Evolutionary conservation across 1,284 basidiomycete species (phyloP).

Genomic region (Hortiboletus rubellus): DNA sequence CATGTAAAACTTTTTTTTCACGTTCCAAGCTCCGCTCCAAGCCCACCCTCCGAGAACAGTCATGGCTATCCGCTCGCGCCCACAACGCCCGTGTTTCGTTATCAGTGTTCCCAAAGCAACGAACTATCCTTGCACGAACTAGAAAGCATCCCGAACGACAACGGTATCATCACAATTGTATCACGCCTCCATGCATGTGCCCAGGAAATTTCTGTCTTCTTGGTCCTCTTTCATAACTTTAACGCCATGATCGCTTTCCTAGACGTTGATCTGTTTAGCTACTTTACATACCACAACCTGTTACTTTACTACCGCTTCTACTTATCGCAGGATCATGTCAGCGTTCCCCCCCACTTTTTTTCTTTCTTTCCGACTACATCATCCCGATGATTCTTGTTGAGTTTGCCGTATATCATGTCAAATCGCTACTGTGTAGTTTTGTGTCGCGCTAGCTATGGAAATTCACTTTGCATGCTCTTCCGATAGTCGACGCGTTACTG

Average conservation of each 20-base stretch:
- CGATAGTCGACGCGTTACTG: no score
- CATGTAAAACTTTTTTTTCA: conserved; percentile 31
- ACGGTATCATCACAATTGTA: conserved; percentile 31
- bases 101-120: conserved; percentile 7
- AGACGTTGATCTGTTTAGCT: neutral
- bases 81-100: conserved; percentile 4
- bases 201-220: neutral
- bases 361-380: neutral
- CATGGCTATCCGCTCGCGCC: neutral
- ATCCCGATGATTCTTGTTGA: conserved; percentile 12
- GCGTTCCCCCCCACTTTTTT: neutral
- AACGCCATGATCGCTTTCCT: neutral
- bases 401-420: conserved; percentile 23
- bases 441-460: conserved; percentile 28
- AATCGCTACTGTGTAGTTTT: conserved; percentile 27
- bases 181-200: conserved; percentile 24
- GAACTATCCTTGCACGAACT: conserved; percentile 28
- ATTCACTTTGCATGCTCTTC: conserved; percentile 10
- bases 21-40: neutral
- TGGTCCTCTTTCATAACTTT: conserved; percentile 3
- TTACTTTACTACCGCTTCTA: conserved; percentile 19
- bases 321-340: conserved; percentile 7
- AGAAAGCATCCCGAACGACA: conserved; percentile 27
- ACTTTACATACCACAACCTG: conserved; percentile 9
- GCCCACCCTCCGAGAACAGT: neutral